phyloP scores from a whole-genome alignment of 768 basidiomycete genomes.

The Pisolithus sp. region DNA sequence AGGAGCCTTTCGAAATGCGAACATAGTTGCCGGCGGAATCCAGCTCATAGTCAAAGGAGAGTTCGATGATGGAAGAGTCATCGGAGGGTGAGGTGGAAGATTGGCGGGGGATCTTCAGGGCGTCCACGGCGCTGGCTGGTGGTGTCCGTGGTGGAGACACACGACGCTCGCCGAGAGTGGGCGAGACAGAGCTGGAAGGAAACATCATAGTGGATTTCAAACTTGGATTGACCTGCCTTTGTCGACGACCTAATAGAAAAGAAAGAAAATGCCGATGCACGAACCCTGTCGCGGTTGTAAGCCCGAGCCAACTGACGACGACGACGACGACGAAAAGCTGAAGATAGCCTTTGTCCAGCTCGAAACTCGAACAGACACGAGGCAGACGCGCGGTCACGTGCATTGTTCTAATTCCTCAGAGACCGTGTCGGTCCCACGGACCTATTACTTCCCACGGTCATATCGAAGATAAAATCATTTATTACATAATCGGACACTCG shows the following conservation, averaged over 20 bases:
- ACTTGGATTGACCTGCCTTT: slow-evolving; percentile 7
- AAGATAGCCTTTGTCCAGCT: slow-evolving; percentile 22
- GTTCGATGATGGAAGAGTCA: slow-evolving; percentile 40
- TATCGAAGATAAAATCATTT: neutral
- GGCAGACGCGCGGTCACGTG: slow-evolving; percentile 32
- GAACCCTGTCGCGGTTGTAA: slow-evolving; percentile 4
- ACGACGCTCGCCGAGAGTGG: slow-evolving; percentile 24
- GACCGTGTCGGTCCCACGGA: slow-evolving; percentile 6
- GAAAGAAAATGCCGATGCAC: neutral
- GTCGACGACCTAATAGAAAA: slow-evolving; percentile 6
- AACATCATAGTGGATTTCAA: slow-evolving; percentile 6
- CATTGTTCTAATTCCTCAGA: slow-evolving; percentile 12
- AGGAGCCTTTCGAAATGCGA: slow-evolving; percentile 39
- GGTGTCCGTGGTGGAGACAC: slow-evolving; percentile 27
- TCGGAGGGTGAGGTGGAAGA: slow-evolving; percentile 35
- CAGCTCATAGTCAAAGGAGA: slow-evolving; percentile 42
- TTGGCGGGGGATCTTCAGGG: slow-evolving; percentile 27
- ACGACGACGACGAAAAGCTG: slow-evolving; percentile 8
- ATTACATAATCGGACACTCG: no score
- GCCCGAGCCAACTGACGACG: slow-evolving; percentile 1
- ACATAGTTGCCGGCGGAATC: slow-evolving; percentile 41
- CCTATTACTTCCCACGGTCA: neutral
- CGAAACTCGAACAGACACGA: slow-evolving; percentile 28
- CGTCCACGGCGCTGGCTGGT: slow-evolving; percentile 21
- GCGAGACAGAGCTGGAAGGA: slow-evolving; percentile 21